These are phyloP conservation scores for Agrocybe praecox DNA, from an alignment of 768 basidiomycete species.

Conservation along the genomic window DNA sequence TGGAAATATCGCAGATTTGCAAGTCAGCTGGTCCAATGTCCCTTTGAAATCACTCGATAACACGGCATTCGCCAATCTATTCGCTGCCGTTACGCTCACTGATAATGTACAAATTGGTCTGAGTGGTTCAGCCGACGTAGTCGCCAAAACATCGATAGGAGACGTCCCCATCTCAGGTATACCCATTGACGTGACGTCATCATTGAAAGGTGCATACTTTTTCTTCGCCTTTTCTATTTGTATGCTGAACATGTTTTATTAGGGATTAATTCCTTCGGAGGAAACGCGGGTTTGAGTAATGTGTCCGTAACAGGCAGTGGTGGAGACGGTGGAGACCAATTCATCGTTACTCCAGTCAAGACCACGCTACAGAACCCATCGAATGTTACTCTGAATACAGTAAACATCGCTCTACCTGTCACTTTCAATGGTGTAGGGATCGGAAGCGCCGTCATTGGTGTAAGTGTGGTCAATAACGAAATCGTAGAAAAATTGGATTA, in stretches of 20 bases:
- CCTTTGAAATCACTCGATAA: constrained; percentile 59
- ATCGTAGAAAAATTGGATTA: not conserved
- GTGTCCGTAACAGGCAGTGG: constrained; percentile 68
- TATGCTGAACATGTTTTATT: not conserved
- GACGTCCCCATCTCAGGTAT: constrained; percentile 67
- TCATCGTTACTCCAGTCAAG: constrained; percentile 57
- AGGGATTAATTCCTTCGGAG: constrained; percentile 66
- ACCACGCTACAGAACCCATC: constrained; percentile 67
- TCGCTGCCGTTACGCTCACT: constrained; percentile 59
- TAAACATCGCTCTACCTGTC: constrained; percentile 59
- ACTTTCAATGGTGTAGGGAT: constrained; percentile 56
- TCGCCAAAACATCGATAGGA: constrained; percentile 64
- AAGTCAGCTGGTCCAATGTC: constrained; percentile 56
- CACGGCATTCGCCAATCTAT: constrained; percentile 55
- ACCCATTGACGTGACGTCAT: constrained; percentile 60
- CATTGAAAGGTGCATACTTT: constrained; percentile 45
- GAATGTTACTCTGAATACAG: constrained; percentile 63
- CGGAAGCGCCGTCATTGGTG: constrained; percentile 60
- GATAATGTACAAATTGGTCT: constrained; percentile 46
- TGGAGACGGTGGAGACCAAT: constrained; percentile 60
- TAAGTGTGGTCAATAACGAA: constrained; percentile 28
- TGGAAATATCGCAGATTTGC: constrained; percentile 63
- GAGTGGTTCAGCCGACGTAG: constrained; percentile 59
- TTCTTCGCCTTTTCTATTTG: not conserved
- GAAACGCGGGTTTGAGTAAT: constrained; percentile 51